Percentiles rank a stretch among this genome's conserved stretches.
Evolutionary conservation across 805 yeast genomes (phyloP).

Genomic region (Helenozyma rhizophorensis): DNA sequence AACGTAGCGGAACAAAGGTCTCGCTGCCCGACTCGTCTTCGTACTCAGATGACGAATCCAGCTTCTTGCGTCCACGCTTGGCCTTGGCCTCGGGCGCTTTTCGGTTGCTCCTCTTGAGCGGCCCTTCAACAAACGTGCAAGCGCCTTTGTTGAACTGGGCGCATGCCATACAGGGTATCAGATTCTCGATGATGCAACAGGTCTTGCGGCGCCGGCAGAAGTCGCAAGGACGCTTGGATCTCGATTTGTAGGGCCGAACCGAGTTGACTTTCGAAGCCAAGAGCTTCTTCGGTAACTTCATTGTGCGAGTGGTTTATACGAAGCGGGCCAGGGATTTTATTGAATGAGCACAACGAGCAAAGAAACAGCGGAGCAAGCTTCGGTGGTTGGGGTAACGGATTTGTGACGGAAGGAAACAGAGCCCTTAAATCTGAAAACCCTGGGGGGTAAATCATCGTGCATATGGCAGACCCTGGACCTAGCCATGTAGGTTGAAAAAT

Average conservation of each 20-base stretch:
- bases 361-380: no score
- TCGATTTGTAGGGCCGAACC: constrained; percentile 29
- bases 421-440: no score
- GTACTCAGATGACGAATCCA: background rate
- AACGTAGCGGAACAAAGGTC: no score
- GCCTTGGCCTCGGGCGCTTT: background rate
- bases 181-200: constrained; percentile 31
- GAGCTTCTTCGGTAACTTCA: constrained; percentile 13
- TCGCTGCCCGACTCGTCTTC: no score
- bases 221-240: constrained; percentile 33
- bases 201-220: constrained; percentile 31
- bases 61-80: background rate
- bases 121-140: constrained; percentile 30
- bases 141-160: constrained; percentile 23
- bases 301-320: background rate
- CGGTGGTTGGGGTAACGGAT: no score
- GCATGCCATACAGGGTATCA: constrained; percentile 28
- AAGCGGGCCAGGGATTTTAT: no score
- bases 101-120: constrained; percentile 59
- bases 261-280: constrained; percentile 17
- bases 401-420: no score
- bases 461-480: no score
- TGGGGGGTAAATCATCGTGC: no score
- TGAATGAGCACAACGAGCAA: no score
- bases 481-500: no score